Percentiles rank a stretch among this genome's conserved stretches.
These are phyloP conservation scores for Paraphaeosphaeria minitans DNA, from an alignment of 2,329 filamentous ascomycete species.

Conservation along the genomic window DNA sequence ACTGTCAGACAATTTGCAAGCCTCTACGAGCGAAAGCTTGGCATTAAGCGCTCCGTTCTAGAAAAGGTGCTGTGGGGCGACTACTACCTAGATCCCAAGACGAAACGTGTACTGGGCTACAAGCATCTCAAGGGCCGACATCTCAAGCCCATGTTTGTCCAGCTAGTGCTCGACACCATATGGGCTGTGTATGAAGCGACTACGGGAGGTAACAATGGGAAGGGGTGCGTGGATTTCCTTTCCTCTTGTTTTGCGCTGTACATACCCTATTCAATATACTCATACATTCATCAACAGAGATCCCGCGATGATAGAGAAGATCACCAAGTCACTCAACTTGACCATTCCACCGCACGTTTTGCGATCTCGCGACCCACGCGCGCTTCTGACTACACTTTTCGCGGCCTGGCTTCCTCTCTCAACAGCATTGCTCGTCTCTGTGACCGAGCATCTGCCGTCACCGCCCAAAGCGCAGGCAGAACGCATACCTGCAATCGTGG, in stretches of 20 bases:
- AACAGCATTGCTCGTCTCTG: conserved; percentile 88
- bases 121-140: conserved; percentile 93
- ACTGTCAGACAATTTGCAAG: conserved; percentile 92
- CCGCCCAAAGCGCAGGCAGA: conserved; percentile 79
- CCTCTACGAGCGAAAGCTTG: conserved; percentile 94
- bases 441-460: conserved; percentile 89
- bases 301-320: conserved; percentile 82
- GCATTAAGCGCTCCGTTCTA: conserved; percentile 84
- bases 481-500: conserved; percentile 78
- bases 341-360: conserved; percentile 83
- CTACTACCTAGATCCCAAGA: conserved; percentile 95
- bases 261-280: conserved; percentile 47
- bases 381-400: conserved; percentile 86
- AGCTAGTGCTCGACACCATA: conserved; percentile 91
- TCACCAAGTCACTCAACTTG: conserved; percentile 87
- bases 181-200: conserved; percentile 97
- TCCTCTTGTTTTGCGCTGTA: conserved; percentile 40
- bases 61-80: conserved; percentile 97
- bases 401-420: conserved; percentile 90
- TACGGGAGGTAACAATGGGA: conserved; percentile 78
- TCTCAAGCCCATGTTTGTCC: conserved; percentile 96
- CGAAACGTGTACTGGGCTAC: conserved; percentile 85
- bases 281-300: conserved; percentile 62
- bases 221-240: conserved; percentile 66
- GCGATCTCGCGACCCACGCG: conserved; percentile 80